Evolutionary conservation across 192 early-diverging fungal genomes (phyloP), one percentile per base, ranked within the genome.

Genomic region (Backusella luteola): DNA sequence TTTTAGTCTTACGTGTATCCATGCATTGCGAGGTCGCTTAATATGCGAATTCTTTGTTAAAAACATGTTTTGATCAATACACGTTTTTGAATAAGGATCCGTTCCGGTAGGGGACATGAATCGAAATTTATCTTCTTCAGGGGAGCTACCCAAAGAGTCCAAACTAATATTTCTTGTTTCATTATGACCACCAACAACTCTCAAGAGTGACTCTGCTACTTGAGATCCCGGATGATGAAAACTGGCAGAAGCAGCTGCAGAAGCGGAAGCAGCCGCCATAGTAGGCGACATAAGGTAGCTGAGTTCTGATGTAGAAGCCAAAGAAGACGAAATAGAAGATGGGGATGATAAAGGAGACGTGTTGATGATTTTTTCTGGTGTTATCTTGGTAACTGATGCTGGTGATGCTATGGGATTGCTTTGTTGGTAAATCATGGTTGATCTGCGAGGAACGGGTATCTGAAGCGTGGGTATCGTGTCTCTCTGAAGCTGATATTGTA

Each of bases 41-140:
- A 81, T 81, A 44, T 81, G 80, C 34, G 80, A 76, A 75, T 81
- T 81, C 63, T 81, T 81, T 19, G 78, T 79, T 49, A 79, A 53
- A 39, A 79, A 79, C 78, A 75, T 79, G 44, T 73, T 79, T 41
- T 74, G 78, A 56, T 75, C 78, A 63, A 63, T 63, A 63, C 23
- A 75, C 26, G 39, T 49, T 71, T 29, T 71, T 71, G 29, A 63
- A 63, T 63, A 63, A 63, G 56, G 56, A 29, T 63, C 56, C 56
- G 56, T 63, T 63, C 56, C 56, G 23, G 56, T 63, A 63, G 56
- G 56, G 56, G 56, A 63, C 56, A 63, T 63, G 9, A 63, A 63
- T 63, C 56, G 21, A 63, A 63, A 63, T 29, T 35, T 68, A 17
- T 36, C 67, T 68, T 36, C 67, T 35, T 68, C 67, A 68, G 67